Evolutionary conservation across 108 stramenopile genomes (phyloP).

Genomic region (Skeletonema marinoi): DNA sequence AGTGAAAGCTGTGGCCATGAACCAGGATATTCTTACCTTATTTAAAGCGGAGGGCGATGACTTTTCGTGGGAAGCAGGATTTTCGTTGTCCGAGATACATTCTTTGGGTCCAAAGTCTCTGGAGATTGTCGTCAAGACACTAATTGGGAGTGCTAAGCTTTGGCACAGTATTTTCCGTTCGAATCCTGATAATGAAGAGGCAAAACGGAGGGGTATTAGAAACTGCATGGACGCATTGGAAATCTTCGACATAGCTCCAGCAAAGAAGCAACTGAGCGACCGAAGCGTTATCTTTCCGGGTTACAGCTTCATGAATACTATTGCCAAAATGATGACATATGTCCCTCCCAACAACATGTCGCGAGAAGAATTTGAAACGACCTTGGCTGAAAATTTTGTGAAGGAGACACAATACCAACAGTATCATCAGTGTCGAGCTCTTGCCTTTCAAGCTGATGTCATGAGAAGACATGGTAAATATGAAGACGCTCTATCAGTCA

Average conservation of each 20-base stretch:
- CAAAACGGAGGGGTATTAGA: not conserved
- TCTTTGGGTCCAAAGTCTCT: conserved; percentile 7
- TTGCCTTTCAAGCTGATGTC: no score
- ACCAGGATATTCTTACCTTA: not conserved
- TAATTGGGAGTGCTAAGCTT: not conserved
- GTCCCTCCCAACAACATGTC: not conserved
- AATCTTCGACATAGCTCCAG: not conserved
- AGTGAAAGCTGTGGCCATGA: not conserved
- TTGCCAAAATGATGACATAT: not conserved
- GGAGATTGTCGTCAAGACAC: not conserved
- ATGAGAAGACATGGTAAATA: no score
- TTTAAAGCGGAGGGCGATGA: not conserved
- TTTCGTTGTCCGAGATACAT: not conserved
- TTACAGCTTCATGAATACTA: not conserved
- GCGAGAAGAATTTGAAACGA: not conserved
- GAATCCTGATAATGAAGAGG: not conserved
- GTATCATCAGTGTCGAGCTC: no score
- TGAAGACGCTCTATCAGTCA: no score
- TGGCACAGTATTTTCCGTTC: not conserved
- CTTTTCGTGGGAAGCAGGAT: not conserved
- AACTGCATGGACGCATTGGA: not conserved
- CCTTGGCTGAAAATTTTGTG: no score
- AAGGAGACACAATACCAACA: no score
- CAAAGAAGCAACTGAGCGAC: not conserved
- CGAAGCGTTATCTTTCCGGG: not conserved